These are phyloP conservation scores for Geotrichum restrictum DNA, from an alignment of 1,139 yeast genomes.

Conservation along the genomic window DNA sequence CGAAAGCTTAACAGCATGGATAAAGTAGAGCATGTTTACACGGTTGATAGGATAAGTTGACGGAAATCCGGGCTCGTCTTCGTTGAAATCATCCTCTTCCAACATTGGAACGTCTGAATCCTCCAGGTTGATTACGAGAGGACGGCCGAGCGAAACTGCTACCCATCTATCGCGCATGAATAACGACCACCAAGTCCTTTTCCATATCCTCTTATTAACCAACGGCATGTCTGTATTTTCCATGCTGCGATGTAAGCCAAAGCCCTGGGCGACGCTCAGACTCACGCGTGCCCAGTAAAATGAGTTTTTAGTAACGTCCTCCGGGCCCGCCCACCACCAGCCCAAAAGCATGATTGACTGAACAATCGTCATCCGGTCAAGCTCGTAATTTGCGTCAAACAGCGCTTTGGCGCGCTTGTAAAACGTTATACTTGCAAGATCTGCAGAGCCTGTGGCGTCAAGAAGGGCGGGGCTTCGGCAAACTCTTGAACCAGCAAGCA, in stretches of 20 bases:
- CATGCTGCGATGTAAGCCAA: conserved; percentile 62
- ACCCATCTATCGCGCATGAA: conserved; percentile 68
- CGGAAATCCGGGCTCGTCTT: conserved; percentile 50
- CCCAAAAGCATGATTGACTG: conserved; percentile 67
- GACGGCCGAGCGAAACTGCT: conserved; percentile 74
- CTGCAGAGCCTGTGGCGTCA: conserved; percentile 55
- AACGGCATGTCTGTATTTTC: conserved; percentile 33
- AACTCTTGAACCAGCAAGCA: conserved; percentile 66
- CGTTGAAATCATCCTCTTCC: conserved; percentile 58
- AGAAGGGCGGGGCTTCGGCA: conserved; percentile 54
- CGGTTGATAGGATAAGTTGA: conserved; percentile 48
- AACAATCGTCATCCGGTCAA: conserved; percentile 62
- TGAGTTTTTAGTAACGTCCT: conserved; percentile 68
- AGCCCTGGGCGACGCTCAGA: conserved; percentile 70
- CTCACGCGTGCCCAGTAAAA: conserved; percentile 78
- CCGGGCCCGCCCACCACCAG: conserved; percentile 76
- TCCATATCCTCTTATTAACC: conserved; percentile 57
- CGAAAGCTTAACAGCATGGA: conserved; percentile 63
- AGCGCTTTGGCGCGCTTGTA: conserved; percentile 75
- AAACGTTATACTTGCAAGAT: conserved; percentile 59
- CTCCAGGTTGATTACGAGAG: conserved; percentile 62
- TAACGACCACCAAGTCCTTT: conserved; percentile 77
- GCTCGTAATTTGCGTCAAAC: conserved; percentile 69
- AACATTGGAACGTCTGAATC: conserved; percentile 80
- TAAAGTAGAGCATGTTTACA: conserved; percentile 53